Base-by-base conservation (phyloP, 768 basidiomycete genomes). In the Scleroderma bovista region DNA sequence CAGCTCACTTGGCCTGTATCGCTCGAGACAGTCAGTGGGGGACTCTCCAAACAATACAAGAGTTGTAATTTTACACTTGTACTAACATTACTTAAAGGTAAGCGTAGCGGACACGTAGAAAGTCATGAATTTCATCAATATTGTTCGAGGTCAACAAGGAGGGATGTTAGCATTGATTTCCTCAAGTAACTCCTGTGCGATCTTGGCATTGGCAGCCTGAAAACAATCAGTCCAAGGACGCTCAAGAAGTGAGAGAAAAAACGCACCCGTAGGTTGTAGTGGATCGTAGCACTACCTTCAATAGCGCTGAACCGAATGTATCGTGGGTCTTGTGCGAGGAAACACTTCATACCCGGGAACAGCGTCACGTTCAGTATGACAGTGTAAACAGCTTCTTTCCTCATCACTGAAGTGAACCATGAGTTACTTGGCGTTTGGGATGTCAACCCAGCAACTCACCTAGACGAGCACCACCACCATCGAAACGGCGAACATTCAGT, bases 371-470 rank as follows among this genome's bases (percentile, higher is more conserved):
- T 91, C 39, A 91, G 72, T 50, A 91, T 60, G 46, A 90, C 65
- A 2, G 85, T 75, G 61, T 81, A 84, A 17, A 90, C 88, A 0
- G 87, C 88, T 58, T 91, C 88, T 64, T 89, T 90, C 53, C 88
- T 78, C 87, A 91, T 89, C 17, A 91, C 88, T 90, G 57, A 3
- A 51, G 31, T 34, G 43, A 20, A 17, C 46, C 44, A 22, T 46
- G 12, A 33, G 24, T 64, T 39, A 60, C 52, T 36, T 44, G 16
- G 26, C 51, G 42, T 11, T 13, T n/a, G n/a, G n/a, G 11, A 12
- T 9, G 41, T 31, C 45, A 17, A n/a, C 17, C 33, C 24, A 51
- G 47, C 44, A 39, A 54, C 52, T 34, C 48, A 87, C 88, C 74
- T 44, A 90, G 69, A 39, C 88, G 83, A 48, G 87, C 85, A 15